Conservation (phyloP, 1,284 basidiomycete species). For the Filobasidium uniguttulatum region DNA sequence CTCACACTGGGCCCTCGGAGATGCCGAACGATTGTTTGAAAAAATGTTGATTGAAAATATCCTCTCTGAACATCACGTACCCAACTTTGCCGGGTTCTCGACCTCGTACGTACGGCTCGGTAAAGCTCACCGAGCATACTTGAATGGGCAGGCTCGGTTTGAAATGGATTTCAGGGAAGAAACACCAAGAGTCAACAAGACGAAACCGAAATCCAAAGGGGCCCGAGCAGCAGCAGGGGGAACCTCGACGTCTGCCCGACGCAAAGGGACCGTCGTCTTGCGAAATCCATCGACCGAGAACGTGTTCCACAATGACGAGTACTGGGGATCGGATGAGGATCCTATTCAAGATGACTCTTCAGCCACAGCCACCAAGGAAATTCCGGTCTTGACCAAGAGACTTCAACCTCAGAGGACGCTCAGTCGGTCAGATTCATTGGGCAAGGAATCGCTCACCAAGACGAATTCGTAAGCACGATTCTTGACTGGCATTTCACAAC, state of each 20-base stretch:
- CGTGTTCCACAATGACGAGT: constrained; percentile 14
- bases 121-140: constrained; percentile 14
- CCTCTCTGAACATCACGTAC: constrained; percentile 24
- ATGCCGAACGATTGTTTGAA: constrained; percentile 32
- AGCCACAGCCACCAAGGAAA: no score
- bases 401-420: no score
- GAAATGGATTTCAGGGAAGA: constrained; percentile 23
- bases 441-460: no score
- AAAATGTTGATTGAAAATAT: constrained; percentile 29
- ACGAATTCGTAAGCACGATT: no score
- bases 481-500: no score
- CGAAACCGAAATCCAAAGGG: constrained; percentile 10
- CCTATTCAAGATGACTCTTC: neutral
- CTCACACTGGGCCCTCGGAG: constrained; percentile 25
- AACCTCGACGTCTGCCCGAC: neutral
- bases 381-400: no score
- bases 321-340: constrained; percentile 3
- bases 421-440: no score
- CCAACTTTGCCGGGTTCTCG: constrained; percentile 28
- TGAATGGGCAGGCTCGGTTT: constrained; percentile 21
- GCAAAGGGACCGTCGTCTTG: neutral
- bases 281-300: constrained; percentile 16
- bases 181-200: constrained; percentile 14
- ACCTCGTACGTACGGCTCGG: constrained; percentile 35
- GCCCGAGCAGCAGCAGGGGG: no score